These are phyloP conservation scores for Davidsoniella eucalypti DNA, from an alignment of 2,329 filamentous ascomycete species.

Conservation along the genomic window DNA sequence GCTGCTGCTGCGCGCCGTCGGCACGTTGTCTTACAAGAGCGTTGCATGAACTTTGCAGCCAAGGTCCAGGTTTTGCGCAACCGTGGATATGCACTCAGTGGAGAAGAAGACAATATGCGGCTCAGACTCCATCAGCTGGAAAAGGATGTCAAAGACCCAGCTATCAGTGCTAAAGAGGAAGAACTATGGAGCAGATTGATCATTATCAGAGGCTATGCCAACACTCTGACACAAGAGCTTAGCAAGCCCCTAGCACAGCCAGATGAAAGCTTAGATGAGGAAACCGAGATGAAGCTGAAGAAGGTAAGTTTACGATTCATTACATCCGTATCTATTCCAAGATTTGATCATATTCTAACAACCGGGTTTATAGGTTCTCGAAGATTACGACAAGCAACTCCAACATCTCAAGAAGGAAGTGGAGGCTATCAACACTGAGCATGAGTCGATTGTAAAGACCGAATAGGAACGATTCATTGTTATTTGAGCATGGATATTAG, in stretches of 20 bases:
- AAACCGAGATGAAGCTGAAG: slow-evolving; percentile 55
- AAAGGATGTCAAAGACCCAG: slow-evolving; percentile 55
- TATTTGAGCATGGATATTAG: not conserved
- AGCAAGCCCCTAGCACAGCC: slow-evolving; percentile 46
- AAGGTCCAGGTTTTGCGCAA: slow-evolving; percentile 70
- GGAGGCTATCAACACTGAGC: slow-evolving; percentile 43
- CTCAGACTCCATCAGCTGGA: slow-evolving; percentile 55
- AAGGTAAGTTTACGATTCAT: slow-evolving; percentile 37
- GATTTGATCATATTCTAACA: not conserved
- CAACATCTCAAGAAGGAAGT: slow-evolving; percentile 58
- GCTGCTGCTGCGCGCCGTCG: slow-evolving; percentile 55
- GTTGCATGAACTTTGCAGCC: slow-evolving; percentile 58
- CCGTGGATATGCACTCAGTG: slow-evolving; percentile 63
- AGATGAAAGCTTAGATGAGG: slow-evolving; percentile 45
- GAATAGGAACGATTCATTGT: not conserved
- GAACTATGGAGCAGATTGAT: slow-evolving; percentile 76
- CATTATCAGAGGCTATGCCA: slow-evolving; percentile 54
- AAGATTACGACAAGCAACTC: slow-evolving; percentile 69
- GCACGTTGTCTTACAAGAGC: slow-evolving; percentile 55
- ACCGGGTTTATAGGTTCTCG: slow-evolving; percentile 42
- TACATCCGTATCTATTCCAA: not conserved
- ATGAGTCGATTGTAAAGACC: slow-evolving; percentile 36
- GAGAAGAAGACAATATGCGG: slow-evolving; percentile 63
- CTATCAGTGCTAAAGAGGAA: slow-evolving; percentile 58
- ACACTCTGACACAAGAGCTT: slow-evolving; percentile 56